Evolutionary conservation across 2,329 filamentous ascomycete genomes (phyloP), one percentile per base, ranked within the genome.

Genomic region (Colletotrichum destructivum): DNA sequence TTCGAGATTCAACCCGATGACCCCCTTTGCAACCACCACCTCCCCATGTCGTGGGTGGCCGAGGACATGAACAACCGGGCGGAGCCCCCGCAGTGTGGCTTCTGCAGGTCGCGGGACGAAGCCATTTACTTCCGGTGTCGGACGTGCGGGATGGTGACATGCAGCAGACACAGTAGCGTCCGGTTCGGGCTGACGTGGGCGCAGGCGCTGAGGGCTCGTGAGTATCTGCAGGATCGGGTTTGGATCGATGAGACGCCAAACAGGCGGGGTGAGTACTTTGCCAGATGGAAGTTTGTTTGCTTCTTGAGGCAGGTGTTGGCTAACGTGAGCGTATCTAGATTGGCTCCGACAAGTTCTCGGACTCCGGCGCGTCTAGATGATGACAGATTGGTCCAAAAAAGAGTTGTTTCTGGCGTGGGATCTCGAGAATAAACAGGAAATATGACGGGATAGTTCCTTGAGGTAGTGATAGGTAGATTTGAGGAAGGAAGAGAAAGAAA

Each of bases 51-150:
- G 11, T 63, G 61, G 61, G 49, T 35, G 11, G 23, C 54, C 5
- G 60, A 62, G 35, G 35, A 62, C 35, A 62, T 62, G 60, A 62
- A 62, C n/a, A 52, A 62, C 46, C 60, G 46, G 15, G n/a, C 2
- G 31, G 26, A 26, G 15, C 46, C 35, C 18, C 60, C 60, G 3
- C 46, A 52, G 23, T 63, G 61, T 40, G 35, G 18, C 47, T 55
- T 54, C 40, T 63, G 49, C 49, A 52, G 61, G 61, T 63, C 61
- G 6, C 40, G 40, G 38, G 40, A 52, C 35, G 38, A 55, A 12
- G 61, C 61, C 11, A 23, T 54, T 9, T 63, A 63, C 16, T 63
- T 52, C 11, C 61, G 61, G 35, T 63, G 61, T 16, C 61, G 9
- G 47, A 44, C 35, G 12, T 63, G 61, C 49, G 61, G 61, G 31